Base-by-base conservation (phyloP, 345 rosid species). In the Dimocarpus longan region DNA sequence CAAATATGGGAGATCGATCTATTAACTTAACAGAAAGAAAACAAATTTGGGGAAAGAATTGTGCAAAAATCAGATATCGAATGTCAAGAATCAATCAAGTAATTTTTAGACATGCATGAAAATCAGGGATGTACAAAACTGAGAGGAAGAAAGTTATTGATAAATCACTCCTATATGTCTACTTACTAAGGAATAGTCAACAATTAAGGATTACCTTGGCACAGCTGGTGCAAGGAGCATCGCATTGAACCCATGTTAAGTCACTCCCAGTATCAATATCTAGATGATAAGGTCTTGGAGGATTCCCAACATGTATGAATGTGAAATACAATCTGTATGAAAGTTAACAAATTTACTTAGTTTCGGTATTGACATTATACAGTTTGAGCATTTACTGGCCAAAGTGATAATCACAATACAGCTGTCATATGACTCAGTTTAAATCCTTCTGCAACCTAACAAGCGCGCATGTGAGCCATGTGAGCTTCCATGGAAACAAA, bases 261-360 rank as follows among this genome's bases (percentile, higher is more conserved):
- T 90, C 99, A 85, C 98, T 95, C 71, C 96, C 98, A 54, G 99
- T 93, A 84, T 95, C 99, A 54, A 95, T 80, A 86, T 95, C 99
- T 32, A 95, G 93, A 83, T 81, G 91, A 78, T 91, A 91, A 44
- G 84, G 88, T 70, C 84, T 89, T 75, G 84, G 90, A 43, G 93
- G 95, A 78, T 69, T 90, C 63, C 99, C 98, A 52, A 93, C 84
- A 79, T 86, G 90, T 66, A 93, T 72, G 63, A 88, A 81, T 56
- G 98, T 95, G 84, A 80, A 95, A 80, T 95, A 95, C 75, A 93
- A 78, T 70, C 98, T 95, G 86, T 63, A 83, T 56, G 44, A 66
- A 75, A 42, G 37, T 62, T 11, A 67, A 54, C 67, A 64, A 11
- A 0, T 59, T 69, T 18, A 11, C 48, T 78, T 70, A 78, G 76